These are phyloP conservation scores for Russula earlei DNA, from an alignment of 768 basidiomycete genomes.

Conservation along the genomic window DNA sequence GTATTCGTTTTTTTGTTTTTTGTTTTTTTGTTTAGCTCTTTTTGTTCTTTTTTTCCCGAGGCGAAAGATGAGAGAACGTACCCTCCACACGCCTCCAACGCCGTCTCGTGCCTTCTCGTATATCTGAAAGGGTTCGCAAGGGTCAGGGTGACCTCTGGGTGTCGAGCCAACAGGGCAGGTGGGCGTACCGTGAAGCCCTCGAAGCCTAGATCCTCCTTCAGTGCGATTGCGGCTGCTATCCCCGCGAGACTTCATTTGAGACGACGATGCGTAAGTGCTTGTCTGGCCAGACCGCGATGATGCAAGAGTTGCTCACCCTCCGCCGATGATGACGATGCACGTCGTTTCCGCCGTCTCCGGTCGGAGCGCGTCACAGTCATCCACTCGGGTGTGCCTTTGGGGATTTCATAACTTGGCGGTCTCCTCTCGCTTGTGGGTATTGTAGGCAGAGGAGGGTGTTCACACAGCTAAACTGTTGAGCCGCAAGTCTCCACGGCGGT, in stretches of 20 bases:
- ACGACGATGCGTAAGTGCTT: background rate
- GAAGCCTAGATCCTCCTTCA: slow-evolving; percentile 26
- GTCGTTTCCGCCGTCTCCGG: slow-evolving; percentile 10
- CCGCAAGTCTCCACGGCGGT: no score
- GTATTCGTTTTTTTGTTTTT: no score
- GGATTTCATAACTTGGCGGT: background rate
- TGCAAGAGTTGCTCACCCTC: slow-evolving; percentile 18
- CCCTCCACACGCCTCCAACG: slow-evolving; percentile 26
- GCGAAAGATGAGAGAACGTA: no score
- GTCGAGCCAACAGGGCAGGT: no score
- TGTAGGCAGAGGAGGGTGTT: no score
- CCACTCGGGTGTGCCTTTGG: background rate
- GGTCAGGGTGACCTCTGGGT: no score
- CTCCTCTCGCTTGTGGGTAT: no score
- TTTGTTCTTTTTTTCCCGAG: no score
- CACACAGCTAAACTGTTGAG: no score
- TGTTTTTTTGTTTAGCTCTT: no score
- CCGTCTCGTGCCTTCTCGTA: slow-evolving; percentile 25
- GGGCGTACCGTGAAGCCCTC: slow-evolving; percentile 26
- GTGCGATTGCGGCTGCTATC: slow-evolving; percentile 25
- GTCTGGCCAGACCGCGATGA: no score
- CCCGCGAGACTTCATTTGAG: slow-evolving; percentile 22
- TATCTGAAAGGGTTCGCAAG: slow-evolving; percentile 26
- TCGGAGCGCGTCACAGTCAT: background rate
- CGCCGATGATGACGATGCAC: slow-evolving; percentile 23